Base-by-base conservation (phyloP, 257 asterid genomes). In the Rehmannia glutinosa region DNA sequence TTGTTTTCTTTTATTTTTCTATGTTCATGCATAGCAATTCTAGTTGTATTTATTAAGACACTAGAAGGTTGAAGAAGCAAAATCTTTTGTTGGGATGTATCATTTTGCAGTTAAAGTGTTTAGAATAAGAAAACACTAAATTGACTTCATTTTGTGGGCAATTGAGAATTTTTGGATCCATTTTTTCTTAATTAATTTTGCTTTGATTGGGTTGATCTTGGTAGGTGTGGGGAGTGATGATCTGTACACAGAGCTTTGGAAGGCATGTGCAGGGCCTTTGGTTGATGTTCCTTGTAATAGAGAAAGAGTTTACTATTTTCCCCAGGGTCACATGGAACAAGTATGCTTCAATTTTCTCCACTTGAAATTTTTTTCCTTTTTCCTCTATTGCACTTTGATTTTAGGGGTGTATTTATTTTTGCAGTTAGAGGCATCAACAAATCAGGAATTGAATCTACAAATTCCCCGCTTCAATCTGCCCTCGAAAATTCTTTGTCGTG, bases 271-370 rank as follows among this genome's bases (percentile, higher is more conserved):
- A 1, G 97, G 97, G 12, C 92, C 95, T 62, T 72, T 87, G 75
- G 96, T 87, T 43, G 90, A 87, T 75, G 73, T 90, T 75, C 97
- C 90, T 69, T 66, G 83, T 56, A 30, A n/a, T 6, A 51, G 75
- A 45, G 90, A 90, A 50, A 77, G 90, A 70, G 91, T 82, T 73
- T 90, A 78, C 79, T 90, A 90, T 76, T 90, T 90, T 69, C 94
- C 96, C 64, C 97, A 90, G 66, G 97, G 97, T 67, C 97, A 87
- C 73, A 79, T 90, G 81, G 96, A 90, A 70, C 97, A 90, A 77
- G 97, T 87, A 73, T 17, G 47, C 39, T 68, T 56, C 54, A 54
- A 19, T 19, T 28, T 11, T 23, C 60, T 67, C 15, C 4, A 4
- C n/a, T n/a, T n/a, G n/a, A n/a, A 13, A 49, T 16, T 25, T 45